Evolutionary conservation across 169 alveolate species (phyloP).

Genomic region (Hepatocystis sp.): DNA sequence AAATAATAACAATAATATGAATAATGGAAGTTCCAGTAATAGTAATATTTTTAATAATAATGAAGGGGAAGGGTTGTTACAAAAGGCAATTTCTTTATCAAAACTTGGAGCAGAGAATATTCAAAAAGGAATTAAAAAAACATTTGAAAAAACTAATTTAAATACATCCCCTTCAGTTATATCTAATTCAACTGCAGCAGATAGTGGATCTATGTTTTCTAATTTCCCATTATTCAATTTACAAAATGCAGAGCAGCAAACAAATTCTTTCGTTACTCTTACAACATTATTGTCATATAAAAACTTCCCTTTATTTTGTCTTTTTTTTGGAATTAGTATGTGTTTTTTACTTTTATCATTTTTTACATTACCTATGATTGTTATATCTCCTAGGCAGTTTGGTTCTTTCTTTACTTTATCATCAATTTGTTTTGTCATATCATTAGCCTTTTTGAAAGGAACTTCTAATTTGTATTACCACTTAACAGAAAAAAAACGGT

Average conservation of each 20-base stretch:
- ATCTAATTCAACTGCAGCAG: constrained; percentile 54
- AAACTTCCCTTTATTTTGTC: constrained; percentile 53
- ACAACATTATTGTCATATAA: constrained; percentile 49
- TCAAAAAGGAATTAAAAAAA: constrained; percentile 54
- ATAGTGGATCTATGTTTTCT: constrained; percentile 61
- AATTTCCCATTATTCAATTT: constrained; percentile 56
- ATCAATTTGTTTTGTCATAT: constrained; percentile 50
- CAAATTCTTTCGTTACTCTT: constrained; percentile 26
- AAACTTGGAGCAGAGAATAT: constrained; percentile 68
- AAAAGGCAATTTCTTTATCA: constrained; percentile 54
- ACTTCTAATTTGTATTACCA: constrained; percentile 39
- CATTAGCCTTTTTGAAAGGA: constrained; percentile 53
- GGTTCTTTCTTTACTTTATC: constrained; percentile 62
- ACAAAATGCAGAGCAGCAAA: constrained; percentile 34
- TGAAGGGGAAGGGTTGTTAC: constrained; percentile 50
- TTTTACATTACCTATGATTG: constrained; percentile 73
- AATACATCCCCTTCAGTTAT: constrained; percentile 32
- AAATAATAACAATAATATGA: too few species aligned
- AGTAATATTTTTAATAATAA: too few species aligned
- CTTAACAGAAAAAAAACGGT: constrained; percentile 54
- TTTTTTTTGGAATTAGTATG: constrained; percentile 65
- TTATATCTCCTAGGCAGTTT: constrained; percentile 55
- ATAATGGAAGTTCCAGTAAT: too few species aligned
- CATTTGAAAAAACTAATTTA: constrained; percentile 52
- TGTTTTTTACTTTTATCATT: constrained; percentile 29